phyloP scores from a whole-genome alignment of 176 grass and related monocot genomes.

The Ampelocalamus luodianensis region DNA sequence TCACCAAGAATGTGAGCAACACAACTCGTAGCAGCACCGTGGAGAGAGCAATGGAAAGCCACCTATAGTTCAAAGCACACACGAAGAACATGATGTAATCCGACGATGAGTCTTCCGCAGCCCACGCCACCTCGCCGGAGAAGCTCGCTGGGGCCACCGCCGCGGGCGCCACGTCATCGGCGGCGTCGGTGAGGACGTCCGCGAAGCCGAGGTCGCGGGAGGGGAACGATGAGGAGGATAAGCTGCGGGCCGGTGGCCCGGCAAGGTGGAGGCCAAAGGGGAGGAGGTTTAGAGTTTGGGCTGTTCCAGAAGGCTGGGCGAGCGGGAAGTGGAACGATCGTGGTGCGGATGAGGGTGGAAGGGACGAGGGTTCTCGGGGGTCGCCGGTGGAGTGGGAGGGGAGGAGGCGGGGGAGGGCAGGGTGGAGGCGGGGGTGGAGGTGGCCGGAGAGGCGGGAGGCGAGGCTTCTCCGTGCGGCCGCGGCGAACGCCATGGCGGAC shows the following conservation, averaged over 20 bases:
- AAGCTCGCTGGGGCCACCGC: too few species aligned
- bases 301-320: background rate
- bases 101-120: constrained; percentile 40
- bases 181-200: constrained; percentile 20
- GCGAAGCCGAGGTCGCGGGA: constrained; percentile 24
- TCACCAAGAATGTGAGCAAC: background rate
- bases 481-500: constrained; percentile 44
- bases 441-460: constrained; percentile 31
- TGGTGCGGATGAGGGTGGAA: background rate
- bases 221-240: constrained; percentile 3
- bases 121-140: constrained; percentile 46
- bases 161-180: background rate
- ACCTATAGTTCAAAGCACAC: constrained; percentile 10
- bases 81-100: constrained; percentile 3
- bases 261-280: background rate
- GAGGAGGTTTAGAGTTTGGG: constrained; percentile 1
- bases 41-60: constrained; percentile 28
- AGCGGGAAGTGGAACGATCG: background rate
- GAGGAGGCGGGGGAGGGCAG: background rate
- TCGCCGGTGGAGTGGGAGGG: background rate
- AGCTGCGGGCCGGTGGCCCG: background rate
- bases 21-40: background rate
- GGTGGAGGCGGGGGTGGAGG: constrained; percentile 33
- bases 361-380: background rate
- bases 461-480: constrained; percentile 46